Evolutionary conservation across 768 basidiomycete species (phyloP), one percentile per base, ranked within the genome.

Genomic region (Termitomyces sp.): DNA sequence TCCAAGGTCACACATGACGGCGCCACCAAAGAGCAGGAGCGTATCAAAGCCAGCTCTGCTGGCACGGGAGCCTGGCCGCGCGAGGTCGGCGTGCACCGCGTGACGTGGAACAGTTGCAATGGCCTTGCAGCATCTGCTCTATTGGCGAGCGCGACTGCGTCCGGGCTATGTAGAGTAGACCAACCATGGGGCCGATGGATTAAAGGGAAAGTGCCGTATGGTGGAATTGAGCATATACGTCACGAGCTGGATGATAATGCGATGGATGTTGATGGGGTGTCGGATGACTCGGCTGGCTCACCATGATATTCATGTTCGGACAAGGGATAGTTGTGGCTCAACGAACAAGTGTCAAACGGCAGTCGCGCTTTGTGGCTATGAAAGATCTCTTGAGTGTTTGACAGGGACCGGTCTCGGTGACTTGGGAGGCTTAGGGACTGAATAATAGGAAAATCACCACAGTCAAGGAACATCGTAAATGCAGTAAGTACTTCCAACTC

Each of bases 91-190:
- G 80, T 97, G 3, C 85, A 91, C 54, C 83, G 87, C 2, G 88
- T 89, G 0, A 76, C 74, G 2, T 98, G 96, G 96, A 90, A 97
- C 69, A 79, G 75, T 49, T 83, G 81, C 3, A 85, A 85, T 47
- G 93, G 93, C 1, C 75, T 92, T 1, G 79, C 64, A 20, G 76
- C 71, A 20, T 81, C 77, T 51, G 79, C 72, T 20, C 64, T 93
- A 61, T 71, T 95, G 20, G 94, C 89, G 2, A 88, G 88, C 18
- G 89, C 85, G 0, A 92, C 89, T 13, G 92, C 85, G 6, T 87
- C 88, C 9, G 97, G 95, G 1, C 72, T 98, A 20, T 94, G 90
- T 64, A 76, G 96, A 50, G 79, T 98, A 10, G 95, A 99, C 64
- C 83, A 85, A 65, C 66, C 95, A 16, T 72, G 79, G 64, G 93